Conservation (phyloP, 352 stramenopile genomes). For the Bremia lactucae region DNA sequence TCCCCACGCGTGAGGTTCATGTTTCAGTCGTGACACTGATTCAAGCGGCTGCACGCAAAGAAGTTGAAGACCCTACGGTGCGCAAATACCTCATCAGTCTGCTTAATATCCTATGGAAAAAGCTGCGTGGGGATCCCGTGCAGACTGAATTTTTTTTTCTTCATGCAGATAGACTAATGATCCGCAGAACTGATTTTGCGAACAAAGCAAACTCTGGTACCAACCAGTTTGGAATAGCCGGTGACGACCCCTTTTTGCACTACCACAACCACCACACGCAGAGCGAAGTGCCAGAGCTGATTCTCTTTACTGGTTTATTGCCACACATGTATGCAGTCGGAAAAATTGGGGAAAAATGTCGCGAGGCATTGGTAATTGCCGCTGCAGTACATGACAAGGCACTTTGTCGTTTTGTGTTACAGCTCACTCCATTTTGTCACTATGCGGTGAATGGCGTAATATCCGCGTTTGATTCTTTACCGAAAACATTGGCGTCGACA, state of each 20-base stretch:
- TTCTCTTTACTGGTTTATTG: constrained; percentile 72
- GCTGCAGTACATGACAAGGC: constrained; percentile 62
- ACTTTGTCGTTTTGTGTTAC: constrained; percentile 72
- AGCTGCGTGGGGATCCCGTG: constrained; percentile 68
- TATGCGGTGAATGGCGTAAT: constrained; percentile 82
- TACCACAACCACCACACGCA: constrained; percentile 29
- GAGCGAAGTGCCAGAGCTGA: constrained; percentile 59
- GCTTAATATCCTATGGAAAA: constrained; percentile 81
- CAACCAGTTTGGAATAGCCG: constrained; percentile 5
- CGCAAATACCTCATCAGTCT: constrained; percentile 76
- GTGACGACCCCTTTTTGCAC: constrained; percentile 24
- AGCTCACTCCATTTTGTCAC: constrained; percentile 81
- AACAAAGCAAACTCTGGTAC: not conserved
- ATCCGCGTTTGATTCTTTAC: constrained; percentile 64
- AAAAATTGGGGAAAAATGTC: constrained; percentile 75
- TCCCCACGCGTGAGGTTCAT: constrained; percentile 73
- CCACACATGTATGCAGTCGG: constrained; percentile 79
- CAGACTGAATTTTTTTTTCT: constrained; percentile 86
- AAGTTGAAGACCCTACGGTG: constrained; percentile 75
- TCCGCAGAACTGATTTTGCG: constrained; percentile 30
- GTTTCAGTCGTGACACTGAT: constrained; percentile 75
- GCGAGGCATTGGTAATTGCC: constrained; percentile 74
- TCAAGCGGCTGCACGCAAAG: constrained; percentile 60
- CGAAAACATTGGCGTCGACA: constrained; percentile 43
- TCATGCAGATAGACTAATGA: constrained; percentile 47